phyloP scores from a whole-genome alignment of 176 grass and related monocot species.

The Eragrostis nindensis region DNA sequence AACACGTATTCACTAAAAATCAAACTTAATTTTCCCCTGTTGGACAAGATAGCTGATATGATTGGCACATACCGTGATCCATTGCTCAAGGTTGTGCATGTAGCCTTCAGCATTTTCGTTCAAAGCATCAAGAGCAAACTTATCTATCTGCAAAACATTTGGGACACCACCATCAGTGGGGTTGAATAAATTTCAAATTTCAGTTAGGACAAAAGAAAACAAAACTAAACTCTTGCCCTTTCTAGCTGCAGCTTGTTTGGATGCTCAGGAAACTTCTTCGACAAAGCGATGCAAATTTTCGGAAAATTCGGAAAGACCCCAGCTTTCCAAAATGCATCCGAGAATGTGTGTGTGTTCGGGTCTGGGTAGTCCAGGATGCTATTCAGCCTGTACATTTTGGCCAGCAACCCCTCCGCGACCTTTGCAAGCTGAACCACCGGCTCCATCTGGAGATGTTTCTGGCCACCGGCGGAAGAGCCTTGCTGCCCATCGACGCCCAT shows the following conservation, averaged over 20 bases:
- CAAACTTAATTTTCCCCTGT: not conserved
- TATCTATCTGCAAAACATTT: slow-evolving; percentile 76
- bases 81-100: slow-evolving; percentile 94
- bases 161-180: not conserved
- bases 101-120: slow-evolving; percentile 95
- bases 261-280: slow-evolving; percentile 97
- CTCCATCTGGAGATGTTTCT: slow-evolving; percentile 85
- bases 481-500: slow-evolving; percentile 52
- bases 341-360: slow-evolving; percentile 67
- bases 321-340: slow-evolving; percentile 90
- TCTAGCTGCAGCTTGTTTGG: slow-evolving; percentile 95
- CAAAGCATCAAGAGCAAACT: slow-evolving; percentile 87
- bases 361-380: slow-evolving; percentile 83
- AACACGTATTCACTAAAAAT: slow-evolving; percentile 7
- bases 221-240: slow-evolving; percentile 48
- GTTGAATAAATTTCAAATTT: slow-evolving; percentile 36
- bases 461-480: slow-evolving; percentile 42
- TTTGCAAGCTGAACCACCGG: slow-evolving; percentile 83
- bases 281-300: slow-evolving; percentile 77
- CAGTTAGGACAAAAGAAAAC: not conserved
- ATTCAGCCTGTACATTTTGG: slow-evolving; percentile 86
- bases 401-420: slow-evolving; percentile 79
- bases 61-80: slow-evolving; percentile 70
- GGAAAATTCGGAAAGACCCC: slow-evolving; percentile 91
- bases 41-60: slow-evolving; percentile 3